phyloP scores from a whole-genome alignment of 1,284 basidiomycete genomes.

The Quambalaria eucalypti region DNA sequence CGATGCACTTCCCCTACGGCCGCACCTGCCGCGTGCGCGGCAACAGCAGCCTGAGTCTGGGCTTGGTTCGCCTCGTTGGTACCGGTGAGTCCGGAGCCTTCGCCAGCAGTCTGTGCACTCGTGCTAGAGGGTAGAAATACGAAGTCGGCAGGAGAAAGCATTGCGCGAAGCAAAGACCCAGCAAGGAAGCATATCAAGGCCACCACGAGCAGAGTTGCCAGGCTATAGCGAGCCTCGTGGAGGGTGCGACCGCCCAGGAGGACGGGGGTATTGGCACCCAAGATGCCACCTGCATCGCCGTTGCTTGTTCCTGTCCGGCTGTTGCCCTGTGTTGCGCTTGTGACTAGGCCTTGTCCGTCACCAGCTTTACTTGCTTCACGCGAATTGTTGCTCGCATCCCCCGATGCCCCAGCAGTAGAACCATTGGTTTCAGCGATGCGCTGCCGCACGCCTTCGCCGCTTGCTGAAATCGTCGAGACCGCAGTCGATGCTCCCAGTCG shows the following conservation, averaged over 20 bases:
- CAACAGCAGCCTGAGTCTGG: background rate
- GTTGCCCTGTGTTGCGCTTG: background rate
- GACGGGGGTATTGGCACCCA: background rate
- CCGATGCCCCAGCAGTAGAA: background rate
- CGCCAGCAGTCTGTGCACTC: background rate
- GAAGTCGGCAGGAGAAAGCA: conserved; percentile 84
- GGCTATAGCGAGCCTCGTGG: conserved; percentile 18
- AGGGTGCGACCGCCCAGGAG: background rate
- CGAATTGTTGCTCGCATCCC: background rate
- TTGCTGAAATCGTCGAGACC: conserved; percentile 26
- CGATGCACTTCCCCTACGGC: conserved; percentile 1
- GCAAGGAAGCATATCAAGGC: conserved; percentile 81
- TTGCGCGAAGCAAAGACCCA: conserved; percentile 75
- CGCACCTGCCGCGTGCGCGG: background rate
- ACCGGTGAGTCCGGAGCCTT: background rate
- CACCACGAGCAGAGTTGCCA: conserved; percentile 55
- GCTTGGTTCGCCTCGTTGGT: background rate
- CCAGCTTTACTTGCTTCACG: background rate
- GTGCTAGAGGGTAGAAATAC: conserved; percentile 48
- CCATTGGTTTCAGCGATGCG: background rate
- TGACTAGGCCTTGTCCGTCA: background rate
- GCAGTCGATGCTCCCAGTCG: conserved; percentile 27
- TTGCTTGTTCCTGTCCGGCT: background rate
- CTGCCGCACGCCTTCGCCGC: conserved; percentile 5
- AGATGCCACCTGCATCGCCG: background rate